phyloP scores from a whole-genome alignment of 2,329 filamentous ascomycete genomes.

The Salinomyces thailandicus region DNA sequence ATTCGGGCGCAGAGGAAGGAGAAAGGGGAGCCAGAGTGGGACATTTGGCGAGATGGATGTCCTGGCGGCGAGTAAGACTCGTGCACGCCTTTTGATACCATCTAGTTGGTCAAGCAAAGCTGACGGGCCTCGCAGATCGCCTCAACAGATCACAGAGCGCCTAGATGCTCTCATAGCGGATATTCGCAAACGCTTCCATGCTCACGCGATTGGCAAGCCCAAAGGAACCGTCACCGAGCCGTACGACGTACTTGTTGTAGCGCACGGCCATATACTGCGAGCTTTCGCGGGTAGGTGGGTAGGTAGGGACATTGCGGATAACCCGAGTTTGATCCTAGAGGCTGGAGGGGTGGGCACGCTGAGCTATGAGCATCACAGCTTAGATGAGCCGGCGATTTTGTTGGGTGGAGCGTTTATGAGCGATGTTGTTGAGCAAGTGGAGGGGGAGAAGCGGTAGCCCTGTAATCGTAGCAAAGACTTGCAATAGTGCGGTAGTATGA shows the following conservation, averaged over 20 bases:
- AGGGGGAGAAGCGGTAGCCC: slow-evolving; percentile 13
- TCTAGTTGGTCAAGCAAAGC: background rate
- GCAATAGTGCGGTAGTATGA: too few species aligned
- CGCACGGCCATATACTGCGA: slow-evolving; percentile 80
- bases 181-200: slow-evolving; percentile 47
- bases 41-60: slow-evolving; percentile 83
- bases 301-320: slow-evolving; percentile 60
- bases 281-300: slow-evolving; percentile 85
- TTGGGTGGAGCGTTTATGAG: slow-evolving; percentile 42
- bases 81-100: background rate
- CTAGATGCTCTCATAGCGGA: slow-evolving; percentile 67
- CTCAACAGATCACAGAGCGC: slow-evolving; percentile 59
- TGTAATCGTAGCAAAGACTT: too few species aligned
- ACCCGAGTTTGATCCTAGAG: slow-evolving; percentile 73
- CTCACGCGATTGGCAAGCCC: slow-evolving; percentile 43
- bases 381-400: slow-evolving; percentile 42
- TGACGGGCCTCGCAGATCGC: slow-evolving; percentile 43
- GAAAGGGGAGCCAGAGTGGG: slow-evolving; percentile 53
- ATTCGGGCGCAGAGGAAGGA: slow-evolving; percentile 39
- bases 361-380: slow-evolving; percentile 41
- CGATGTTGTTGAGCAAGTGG: slow-evolving; percentile 35
- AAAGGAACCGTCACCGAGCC: slow-evolving; percentile 28
- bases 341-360: slow-evolving; percentile 43
- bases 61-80: slow-evolving; percentile 52
- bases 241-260: slow-evolving; percentile 67